A percentile compares a stretch with the other conserved stretches of the same genome.
These are phyloP conservation scores for Gossypium trilobum DNA, from an alignment of 441 rosid genomes.

Conservation along the genomic window DNA sequence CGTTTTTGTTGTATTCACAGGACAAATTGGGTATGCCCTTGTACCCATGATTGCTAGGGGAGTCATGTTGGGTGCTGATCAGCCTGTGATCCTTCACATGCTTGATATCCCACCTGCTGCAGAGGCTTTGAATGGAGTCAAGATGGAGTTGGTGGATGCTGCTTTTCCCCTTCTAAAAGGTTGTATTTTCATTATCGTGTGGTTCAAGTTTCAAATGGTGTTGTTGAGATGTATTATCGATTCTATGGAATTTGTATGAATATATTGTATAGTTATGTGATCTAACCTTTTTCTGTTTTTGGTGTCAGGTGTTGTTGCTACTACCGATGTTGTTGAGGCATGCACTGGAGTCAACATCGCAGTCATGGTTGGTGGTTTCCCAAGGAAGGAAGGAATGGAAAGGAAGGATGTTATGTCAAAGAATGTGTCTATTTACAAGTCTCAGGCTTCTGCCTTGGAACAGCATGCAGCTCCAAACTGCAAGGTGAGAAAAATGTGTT, in stretches of 20 bases:
- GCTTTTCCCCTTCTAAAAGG: slow-evolving; percentile 95
- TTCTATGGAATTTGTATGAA: not conserved
- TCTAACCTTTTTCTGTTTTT: slow-evolving; percentile 6
- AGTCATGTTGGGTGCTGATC: slow-evolving; percentile 85
- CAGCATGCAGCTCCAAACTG: slow-evolving; percentile 80
- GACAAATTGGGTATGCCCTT: slow-evolving; percentile 92
- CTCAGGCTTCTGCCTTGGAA: slow-evolving; percentile 88
- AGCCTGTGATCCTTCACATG: slow-evolving; percentile 96
- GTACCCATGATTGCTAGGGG: slow-evolving; percentile 96
- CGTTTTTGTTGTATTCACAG: slow-evolving; percentile 28
- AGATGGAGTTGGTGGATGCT: slow-evolving; percentile 89
- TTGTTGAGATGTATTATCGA: too few species aligned
- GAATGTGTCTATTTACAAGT: slow-evolving; percentile 88
- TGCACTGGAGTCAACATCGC: slow-evolving; percentile 83
- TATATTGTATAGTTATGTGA: not conserved
- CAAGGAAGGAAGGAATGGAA: slow-evolving; percentile 95
- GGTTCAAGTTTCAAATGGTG: not conserved
- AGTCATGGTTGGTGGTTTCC: slow-evolving; percentile 96
- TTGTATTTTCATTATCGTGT: not conserved
- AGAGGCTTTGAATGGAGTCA: slow-evolving; percentile 81
- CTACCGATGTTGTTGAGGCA: slow-evolving; percentile 83
- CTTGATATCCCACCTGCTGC: slow-evolving; percentile 92
- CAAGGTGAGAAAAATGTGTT: slow-evolving; percentile 47
- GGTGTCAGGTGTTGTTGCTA: slow-evolving; percentile 74
- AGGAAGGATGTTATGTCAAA: slow-evolving; percentile 92